Evolutionary conservation across 306 rosid genomes (phyloP).

Genomic region (Pyrus pyrifolia): DNA sequence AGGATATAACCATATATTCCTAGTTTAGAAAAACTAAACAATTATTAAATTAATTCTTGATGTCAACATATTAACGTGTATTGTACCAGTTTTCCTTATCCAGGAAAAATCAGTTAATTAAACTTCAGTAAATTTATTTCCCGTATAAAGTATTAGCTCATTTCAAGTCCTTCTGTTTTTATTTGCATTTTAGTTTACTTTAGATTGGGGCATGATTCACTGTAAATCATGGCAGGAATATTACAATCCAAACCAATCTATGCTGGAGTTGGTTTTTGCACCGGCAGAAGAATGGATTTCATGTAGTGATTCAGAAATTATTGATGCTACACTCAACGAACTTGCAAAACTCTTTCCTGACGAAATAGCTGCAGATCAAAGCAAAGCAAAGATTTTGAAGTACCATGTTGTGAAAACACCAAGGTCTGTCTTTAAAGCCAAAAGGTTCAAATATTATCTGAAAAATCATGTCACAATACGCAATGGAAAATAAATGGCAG

Average conservation of each 20-base stretch:
- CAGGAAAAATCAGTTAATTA: too few relatives aligned
- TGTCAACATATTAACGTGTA: not conserved
- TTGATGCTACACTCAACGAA: constrained; percentile 87
- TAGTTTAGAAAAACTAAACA: too few relatives aligned
- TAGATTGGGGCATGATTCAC: not conserved
- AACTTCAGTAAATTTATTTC: too few relatives aligned
- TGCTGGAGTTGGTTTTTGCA: constrained; percentile 97
- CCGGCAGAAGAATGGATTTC: constrained; percentile 98
- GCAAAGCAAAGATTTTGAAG: constrained; percentile 90
- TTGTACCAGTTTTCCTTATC: too few relatives aligned
- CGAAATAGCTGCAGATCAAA: constrained; percentile 85
- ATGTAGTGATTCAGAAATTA: constrained; percentile 72
- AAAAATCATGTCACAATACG: not conserved
- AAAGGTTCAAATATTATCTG: constrained; percentile 1
- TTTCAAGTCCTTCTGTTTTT: too few relatives aligned
- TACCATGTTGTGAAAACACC: constrained; percentile 95
- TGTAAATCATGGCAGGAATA: constrained; percentile 55
- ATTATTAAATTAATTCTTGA: not conserved
- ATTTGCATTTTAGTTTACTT: too few relatives aligned
- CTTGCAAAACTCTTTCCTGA: constrained; percentile 93
- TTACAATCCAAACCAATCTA: constrained; percentile 79
- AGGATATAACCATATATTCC: too few relatives aligned
- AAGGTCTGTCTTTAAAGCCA: constrained; percentile 45
- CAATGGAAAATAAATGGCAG: not conserved
- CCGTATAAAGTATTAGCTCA: too few relatives aligned